Evolutionary conservation across 768 basidiomycete genomes (phyloP).

Genomic region (Russula virescens): DNA sequence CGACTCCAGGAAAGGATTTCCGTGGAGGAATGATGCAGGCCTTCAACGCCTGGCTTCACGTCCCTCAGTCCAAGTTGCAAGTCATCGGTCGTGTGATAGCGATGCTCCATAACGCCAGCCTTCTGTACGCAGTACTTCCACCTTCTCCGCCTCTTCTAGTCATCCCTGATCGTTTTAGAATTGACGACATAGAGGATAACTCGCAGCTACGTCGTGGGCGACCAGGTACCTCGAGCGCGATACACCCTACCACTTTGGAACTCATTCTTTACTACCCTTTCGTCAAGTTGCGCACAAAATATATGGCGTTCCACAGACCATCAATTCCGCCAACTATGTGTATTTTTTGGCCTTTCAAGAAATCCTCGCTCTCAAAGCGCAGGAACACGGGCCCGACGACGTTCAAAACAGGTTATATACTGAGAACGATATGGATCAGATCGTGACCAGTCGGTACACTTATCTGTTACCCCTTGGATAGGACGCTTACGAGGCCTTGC

Average conservation of each 20-base stretch:
- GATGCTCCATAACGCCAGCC: constrained; percentile 92
- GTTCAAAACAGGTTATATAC: constrained; percentile 26
- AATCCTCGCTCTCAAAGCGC: constrained; percentile 49
- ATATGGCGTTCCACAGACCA: constrained; percentile 93
- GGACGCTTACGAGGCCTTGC: neutral
- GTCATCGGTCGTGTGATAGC: constrained; percentile 78
- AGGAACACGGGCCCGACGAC: constrained; percentile 23
- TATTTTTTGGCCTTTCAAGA: constrained; percentile 93
- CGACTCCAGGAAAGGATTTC: constrained; percentile 90
- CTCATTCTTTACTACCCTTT: neutral
- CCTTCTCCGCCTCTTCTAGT: neutral
- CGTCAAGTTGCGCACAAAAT: constrained; percentile 83
- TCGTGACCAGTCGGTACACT: constrained; percentile 62
- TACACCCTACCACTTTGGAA: neutral
- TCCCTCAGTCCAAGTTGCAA: constrained; percentile 62
- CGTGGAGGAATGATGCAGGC: constrained; percentile 82
- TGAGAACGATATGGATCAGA: constrained; percentile 50
- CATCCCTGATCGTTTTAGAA: constrained; percentile 38
- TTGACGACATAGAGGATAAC: constrained; percentile 94
- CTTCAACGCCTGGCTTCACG: constrained; percentile 88
- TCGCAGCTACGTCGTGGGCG: constrained; percentile 80
- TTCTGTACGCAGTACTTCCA: constrained; percentile 55
- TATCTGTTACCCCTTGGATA: neutral
- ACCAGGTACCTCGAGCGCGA: constrained; percentile 46
- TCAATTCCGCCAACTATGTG: constrained; percentile 95